A percentile compares a stretch with the other conserved stretches of the same genome.
Evolutionary conservation across 2,329 filamentous ascomycete species (phyloP).

Genomic region (Colletotrichum sp.): DNA sequence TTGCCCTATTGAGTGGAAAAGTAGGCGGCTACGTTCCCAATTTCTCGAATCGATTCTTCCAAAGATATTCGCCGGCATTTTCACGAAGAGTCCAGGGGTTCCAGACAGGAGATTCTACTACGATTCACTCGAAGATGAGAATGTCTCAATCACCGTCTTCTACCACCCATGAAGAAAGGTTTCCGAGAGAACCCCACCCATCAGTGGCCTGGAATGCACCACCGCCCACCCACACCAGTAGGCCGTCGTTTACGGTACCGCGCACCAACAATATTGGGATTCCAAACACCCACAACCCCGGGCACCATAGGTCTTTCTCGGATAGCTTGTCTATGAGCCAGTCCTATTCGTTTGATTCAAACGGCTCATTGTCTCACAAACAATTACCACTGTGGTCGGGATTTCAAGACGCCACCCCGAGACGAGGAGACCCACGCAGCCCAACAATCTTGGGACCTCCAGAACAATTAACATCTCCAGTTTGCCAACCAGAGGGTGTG

Average conservation of each 20-base stretch:
- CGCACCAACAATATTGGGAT: background rate
- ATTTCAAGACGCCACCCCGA: conserved; percentile 1
- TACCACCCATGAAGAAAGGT: background rate
- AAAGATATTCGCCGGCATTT: background rate
- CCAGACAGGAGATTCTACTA: background rate
- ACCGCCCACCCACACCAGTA: background rate
- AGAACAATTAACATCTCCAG: background rate
- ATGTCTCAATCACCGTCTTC: background rate
- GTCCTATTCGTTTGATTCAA: background rate
- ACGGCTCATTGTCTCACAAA: background rate
- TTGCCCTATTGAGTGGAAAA: background rate
- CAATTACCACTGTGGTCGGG: background rate
- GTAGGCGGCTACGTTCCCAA: background rate
- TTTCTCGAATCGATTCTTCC: conserved; percentile 1
- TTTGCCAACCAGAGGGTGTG: background rate
- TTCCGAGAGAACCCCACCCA: background rate
- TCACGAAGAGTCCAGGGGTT: background rate
- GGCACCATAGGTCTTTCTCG: conserved; percentile 6
- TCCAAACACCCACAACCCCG: background rate
- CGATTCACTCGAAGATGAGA: background rate
- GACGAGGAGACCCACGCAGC: background rate
- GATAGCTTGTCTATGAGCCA: conserved; percentile 5
- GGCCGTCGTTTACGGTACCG: background rate
- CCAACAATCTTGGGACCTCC: background rate
- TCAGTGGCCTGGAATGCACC: background rate